phyloP scores from a whole-genome alignment of 2,329 filamentous ascomycete species.

The Fusarium coicis region DNA sequence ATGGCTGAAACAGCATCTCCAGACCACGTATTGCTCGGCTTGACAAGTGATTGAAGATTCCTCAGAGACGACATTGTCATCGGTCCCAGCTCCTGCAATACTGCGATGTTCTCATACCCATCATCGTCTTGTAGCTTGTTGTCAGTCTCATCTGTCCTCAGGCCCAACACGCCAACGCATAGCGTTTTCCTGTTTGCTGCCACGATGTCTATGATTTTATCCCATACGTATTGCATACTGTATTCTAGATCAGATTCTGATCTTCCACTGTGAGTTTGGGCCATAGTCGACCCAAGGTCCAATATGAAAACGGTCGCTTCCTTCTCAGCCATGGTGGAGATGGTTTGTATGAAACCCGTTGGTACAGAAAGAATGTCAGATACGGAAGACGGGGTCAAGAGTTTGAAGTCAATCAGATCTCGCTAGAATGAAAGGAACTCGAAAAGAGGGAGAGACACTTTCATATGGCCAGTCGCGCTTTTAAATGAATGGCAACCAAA shows the following conservation, averaged over 20 bases:
- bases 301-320: slow-evolving; percentile 93
- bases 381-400: not conserved
- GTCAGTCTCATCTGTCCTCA: slow-evolving; percentile 81
- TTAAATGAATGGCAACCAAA: slow-evolving; percentile 23
- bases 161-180: slow-evolving; percentile 81
- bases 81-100: slow-evolving; percentile 75
- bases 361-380: not conserved
- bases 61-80: slow-evolving; percentile 76
- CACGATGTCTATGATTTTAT: slow-evolving; percentile 79
- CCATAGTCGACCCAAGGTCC: slow-evolving; percentile 90
- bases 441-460: not conserved
- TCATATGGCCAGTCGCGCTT: not conserved
- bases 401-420: not conserved
- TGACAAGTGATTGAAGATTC: slow-evolving; percentile 70
- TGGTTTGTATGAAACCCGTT: not conserved
- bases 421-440: not conserved
- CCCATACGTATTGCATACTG: slow-evolving; percentile 93
- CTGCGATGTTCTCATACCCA: slow-evolving; percentile 83
- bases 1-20: slow-evolving; percentile 92
- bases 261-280: slow-evolving; percentile 74
- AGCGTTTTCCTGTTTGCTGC: slow-evolving; percentile 74
- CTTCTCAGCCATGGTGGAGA: slow-evolving; percentile 81
- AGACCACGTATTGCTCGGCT: slow-evolving; percentile 71
- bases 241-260: slow-evolving; percentile 86
- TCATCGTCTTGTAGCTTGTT: slow-evolving; percentile 76